Evolutionary conservation across 78 protist species (phyloP), one percentile per base, ranked within the genome.

Genomic region (Ministeria vibrans): DNA sequence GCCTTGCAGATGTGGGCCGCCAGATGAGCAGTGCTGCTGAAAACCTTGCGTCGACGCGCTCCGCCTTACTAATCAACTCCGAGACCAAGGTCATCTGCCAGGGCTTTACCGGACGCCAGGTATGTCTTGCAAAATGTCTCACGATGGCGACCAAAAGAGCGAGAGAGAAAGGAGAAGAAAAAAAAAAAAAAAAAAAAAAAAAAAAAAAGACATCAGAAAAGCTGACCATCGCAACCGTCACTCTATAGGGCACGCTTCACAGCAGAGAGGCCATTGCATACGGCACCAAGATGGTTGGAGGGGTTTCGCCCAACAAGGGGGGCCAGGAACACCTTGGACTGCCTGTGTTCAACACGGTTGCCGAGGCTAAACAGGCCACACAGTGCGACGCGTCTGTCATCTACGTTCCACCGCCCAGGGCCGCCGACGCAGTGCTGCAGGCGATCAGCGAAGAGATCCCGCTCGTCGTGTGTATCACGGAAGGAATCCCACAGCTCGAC

Each of bases 241-340:
- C 59, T 41, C 25, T 11, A 4, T 62, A 90, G 91, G 99, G 99
- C 30, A 93, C 98, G 41, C 94, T 95, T 91, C 99, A 97, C 89
- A 71, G 83, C 71, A 64, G 88, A 83, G 94, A 90, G 61, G 97
- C 98, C 28, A 87, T 97, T 25, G 97, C 80, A 7, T 97, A 97
- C 82, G 99, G 99, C 76, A 95, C 99, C 49, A 84, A 95, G 73
- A 90, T 95, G 95, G 99, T 97, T 27, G 99, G 97, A 20, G 98
- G 99, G 27, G 95, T 94, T 11, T 81, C 93, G 32, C 99, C 99
- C 30, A 75, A 66, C 30, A 97, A 97, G 89, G 98, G 84, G 15
- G 99, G 99, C 42, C 2, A 77, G 39, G 69, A 34, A 30, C 96
- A 93, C 78, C 80, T 95, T 22, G 94, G 87, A 32, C 87, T 92